Evolutionary conservation across 2,329 filamentous ascomycete genomes (phyloP).

Genomic region (Penicillium nordicum): DNA sequence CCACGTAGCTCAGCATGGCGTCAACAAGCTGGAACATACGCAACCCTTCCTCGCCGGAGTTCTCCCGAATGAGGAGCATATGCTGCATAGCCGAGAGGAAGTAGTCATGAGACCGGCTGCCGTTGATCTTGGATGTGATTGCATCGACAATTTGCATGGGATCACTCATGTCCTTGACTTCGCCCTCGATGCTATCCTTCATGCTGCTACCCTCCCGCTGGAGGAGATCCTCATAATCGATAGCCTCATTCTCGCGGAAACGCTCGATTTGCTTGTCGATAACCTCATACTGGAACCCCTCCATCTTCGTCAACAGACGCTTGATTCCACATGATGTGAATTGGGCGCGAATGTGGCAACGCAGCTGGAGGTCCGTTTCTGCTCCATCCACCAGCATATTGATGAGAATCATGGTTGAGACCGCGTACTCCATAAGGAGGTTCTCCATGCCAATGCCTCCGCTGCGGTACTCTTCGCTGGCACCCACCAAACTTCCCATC

Average conservation of each 20-base stretch:
- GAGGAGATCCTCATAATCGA: slow-evolving; percentile 96
- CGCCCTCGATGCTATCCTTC: slow-evolving; percentile 80
- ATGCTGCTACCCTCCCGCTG: slow-evolving; percentile 88
- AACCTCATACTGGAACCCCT: slow-evolving; percentile 94
- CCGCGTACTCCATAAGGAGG: slow-evolving; percentile 96
- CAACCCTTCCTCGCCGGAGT: slow-evolving; percentile 84
- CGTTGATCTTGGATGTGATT: slow-evolving; percentile 78
- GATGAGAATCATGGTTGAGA: slow-evolving; percentile 88
- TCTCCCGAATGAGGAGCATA: slow-evolving; percentile 85
- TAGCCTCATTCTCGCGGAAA: slow-evolving; percentile 89
- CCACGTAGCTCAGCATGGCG: slow-evolving; percentile 97
- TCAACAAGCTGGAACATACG: slow-evolving; percentile 98
- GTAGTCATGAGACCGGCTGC: slow-evolving; percentile 86
- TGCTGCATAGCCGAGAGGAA: slow-evolving; percentile 95
- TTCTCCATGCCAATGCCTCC: slow-evolving; percentile 99
- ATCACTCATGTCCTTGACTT: slow-evolving; percentile 88
- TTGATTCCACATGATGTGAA: slow-evolving; percentile 95
- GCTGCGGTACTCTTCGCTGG: slow-evolving; percentile 91
- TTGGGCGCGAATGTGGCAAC: slow-evolving; percentile 91
- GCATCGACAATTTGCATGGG: slow-evolving; percentile 91
- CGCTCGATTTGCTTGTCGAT: slow-evolving; percentile 97
- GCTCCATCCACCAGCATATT: slow-evolving; percentile 96
- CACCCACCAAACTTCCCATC: slow-evolving; percentile 96
- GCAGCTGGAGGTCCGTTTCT: slow-evolving; percentile 80
- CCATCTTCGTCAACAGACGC: slow-evolving; percentile 93